Percentiles rank a stretch among this genome's conserved stretches.
These are phyloP conservation scores for Stenogyne calaminthoides DNA, from an alignment of 305 asterid species.

Conservation along the genomic window DNA sequence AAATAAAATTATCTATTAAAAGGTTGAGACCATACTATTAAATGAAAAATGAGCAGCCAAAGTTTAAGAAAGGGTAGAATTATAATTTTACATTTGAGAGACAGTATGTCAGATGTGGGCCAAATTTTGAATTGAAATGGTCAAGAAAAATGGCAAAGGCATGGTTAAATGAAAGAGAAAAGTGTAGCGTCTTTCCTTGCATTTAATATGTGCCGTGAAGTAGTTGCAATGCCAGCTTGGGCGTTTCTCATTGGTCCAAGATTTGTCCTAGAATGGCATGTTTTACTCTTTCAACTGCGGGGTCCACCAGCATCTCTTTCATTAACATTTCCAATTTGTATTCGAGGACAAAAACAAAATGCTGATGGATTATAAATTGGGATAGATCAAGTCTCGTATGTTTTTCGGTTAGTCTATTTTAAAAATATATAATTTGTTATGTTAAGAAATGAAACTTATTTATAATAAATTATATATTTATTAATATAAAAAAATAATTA, in stretches of 20 bases:
- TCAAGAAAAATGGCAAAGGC: conserved; percentile 25
- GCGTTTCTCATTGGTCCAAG: conserved; percentile 23
- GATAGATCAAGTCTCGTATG: too few relatives aligned
- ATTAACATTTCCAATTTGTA: conserved; percentile 32
- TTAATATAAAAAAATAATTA: too few relatives aligned
- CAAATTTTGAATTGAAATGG: conserved; percentile 40
- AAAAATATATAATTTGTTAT: too few relatives aligned
- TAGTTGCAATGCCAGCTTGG: conserved; percentile 33
- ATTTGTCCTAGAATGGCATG: background rate
- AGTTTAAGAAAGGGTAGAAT: conserved; percentile 11
- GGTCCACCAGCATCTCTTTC: conserved; percentile 38
- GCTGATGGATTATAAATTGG: background rate
- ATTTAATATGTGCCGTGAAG: conserved; percentile 29
- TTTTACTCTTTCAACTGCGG: conserved; percentile 27
- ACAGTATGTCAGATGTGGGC: conserved; percentile 15
- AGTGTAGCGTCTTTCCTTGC: conserved; percentile 22
- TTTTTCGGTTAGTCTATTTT: too few relatives aligned
- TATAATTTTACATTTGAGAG: conserved; percentile 13
- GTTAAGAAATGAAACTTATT: too few relatives aligned
- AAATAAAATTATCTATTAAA: too few relatives aligned
- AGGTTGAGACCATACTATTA: too few relatives aligned
- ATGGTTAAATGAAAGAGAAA: background rate
- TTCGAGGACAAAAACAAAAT: background rate
- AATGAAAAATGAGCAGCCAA: background rate
- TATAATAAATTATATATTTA: too few relatives aligned